phyloP scores from a whole-genome alignment of 2,329 filamentous ascomycete species.

The Fusarium citri region DNA sequence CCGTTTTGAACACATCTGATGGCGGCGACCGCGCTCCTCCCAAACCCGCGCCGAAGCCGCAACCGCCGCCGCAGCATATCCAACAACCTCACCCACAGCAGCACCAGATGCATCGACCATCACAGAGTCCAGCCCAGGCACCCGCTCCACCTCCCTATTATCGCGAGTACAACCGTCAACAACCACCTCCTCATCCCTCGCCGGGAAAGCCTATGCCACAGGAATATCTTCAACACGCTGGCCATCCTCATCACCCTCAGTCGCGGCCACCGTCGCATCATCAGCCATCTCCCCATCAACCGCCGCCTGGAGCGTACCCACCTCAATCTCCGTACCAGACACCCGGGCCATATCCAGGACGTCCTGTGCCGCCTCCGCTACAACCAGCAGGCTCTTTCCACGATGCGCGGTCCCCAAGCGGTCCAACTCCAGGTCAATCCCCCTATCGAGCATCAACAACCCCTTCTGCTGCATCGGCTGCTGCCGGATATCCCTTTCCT shows the following conservation, averaged over 20 bases:
- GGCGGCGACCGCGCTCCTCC: slow-evolving; percentile 54
- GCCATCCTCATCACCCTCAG: slow-evolving; percentile 47
- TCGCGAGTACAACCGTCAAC: slow-evolving; percentile 61
- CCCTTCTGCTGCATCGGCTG: slow-evolving; percentile 54
- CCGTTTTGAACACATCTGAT: slow-evolving; percentile 66
- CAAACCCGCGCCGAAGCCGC: slow-evolving; percentile 50
- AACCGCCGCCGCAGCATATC: slow-evolving; percentile 51
- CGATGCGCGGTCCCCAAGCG: slow-evolving; percentile 64
- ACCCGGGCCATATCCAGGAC: slow-evolving; percentile 57
- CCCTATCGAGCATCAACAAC: slow-evolving; percentile 64
- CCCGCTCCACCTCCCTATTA: slow-evolving; percentile 55
- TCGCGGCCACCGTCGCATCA: slow-evolving; percentile 51
- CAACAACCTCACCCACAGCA: slow-evolving; percentile 51
- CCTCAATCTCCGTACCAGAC: slow-evolving; percentile 55
- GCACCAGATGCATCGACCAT: slow-evolving; percentile 57
- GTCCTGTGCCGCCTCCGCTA: slow-evolving; percentile 58
- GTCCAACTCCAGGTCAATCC: slow-evolving; percentile 55
- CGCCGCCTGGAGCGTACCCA: slow-evolving; percentile 51
- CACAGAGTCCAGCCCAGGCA: slow-evolving; percentile 53
- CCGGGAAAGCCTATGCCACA: slow-evolving; percentile 59
- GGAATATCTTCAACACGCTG: slow-evolving; percentile 56
- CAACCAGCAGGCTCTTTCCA: slow-evolving; percentile 58
- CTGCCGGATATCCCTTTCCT: slow-evolving; percentile 64
- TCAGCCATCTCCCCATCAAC: slow-evolving; percentile 48
- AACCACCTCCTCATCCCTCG: slow-evolving; percentile 61